phyloP scores from a whole-genome alignment of 1,139 yeast species.

The Saccharomyces hybrid region DNA sequence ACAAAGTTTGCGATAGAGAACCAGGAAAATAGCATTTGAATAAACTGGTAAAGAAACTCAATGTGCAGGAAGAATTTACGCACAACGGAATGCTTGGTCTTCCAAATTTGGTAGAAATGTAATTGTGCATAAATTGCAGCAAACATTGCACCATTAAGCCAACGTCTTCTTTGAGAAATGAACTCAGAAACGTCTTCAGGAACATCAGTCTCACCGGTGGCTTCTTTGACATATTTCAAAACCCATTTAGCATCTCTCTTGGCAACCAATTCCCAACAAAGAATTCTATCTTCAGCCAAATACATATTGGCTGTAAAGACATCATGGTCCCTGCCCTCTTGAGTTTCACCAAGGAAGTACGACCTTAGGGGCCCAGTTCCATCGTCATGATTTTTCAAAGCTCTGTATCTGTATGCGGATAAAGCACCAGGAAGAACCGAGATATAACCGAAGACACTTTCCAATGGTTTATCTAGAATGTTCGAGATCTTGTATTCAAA shows the following conservation, averaged over 20 bases:
- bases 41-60: conserved; percentile 76
- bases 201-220: conserved; percentile 96
- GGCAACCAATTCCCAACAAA: conserved; percentile 96
- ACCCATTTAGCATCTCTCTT: conserved; percentile 86
- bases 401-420: conserved; percentile 88
- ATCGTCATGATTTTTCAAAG: conserved; percentile 73
- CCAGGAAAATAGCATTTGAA: conserved; percentile 72
- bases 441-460: conserved; percentile 87
- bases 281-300: conserved; percentile 91
- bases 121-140: conserved; percentile 87
- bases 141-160: conserved; percentile 97
- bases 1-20: conserved; percentile 88
- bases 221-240: conserved; percentile 82
- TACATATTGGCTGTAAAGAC: conserved; percentile 97
- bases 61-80: conserved; percentile 75
- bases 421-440: conserved; percentile 94
- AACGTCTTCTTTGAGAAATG: conserved; percentile 90
- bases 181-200: conserved; percentile 89
- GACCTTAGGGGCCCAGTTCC: conserved; percentile 90
- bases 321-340: conserved; percentile 50
- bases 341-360: conserved; percentile 83
- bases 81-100: conserved; percentile 69
- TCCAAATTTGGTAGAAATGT: conserved; percentile 75
- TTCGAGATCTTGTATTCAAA: conserved; percentile 96
- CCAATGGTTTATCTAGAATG: conserved; percentile 90